Evolutionary conservation across 495 filamentous ascomycete genomes (phyloP), one percentile per base, ranked within the genome.

Genomic region (Lasiosphaeriaceae sp.): DNA sequence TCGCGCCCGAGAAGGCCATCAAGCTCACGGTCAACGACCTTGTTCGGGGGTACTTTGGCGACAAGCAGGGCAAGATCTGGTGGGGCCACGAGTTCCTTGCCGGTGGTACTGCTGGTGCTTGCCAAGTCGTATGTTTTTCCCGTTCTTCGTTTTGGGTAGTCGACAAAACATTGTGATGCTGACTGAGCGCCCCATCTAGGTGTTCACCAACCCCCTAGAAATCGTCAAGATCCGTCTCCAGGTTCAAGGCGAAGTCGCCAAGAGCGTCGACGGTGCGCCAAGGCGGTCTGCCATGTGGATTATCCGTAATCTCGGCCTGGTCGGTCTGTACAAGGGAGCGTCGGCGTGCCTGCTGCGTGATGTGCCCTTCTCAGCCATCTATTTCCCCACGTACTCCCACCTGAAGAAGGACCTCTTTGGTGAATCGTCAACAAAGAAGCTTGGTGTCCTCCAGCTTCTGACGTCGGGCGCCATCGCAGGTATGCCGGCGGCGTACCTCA

Each of bases 191-290:
- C 55, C 8, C 2, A 19, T 16, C 17, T 65, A 95, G 90, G 83
- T 96, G 57, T 96, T 96, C 74, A 96, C 92, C 63, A 98, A 97
- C 71, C 94, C 94, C 37, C 83, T 98, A 11, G 94, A 98, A 72
- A 98, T 98, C 66, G 94, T 98, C 71, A 98, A 98, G 80, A 98
- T 98, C 63, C 89, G 94, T 62, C 83, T 98, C 45, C 94, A 98
- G 73, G 90, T 97, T 9, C 94, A 98, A 77, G 94, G 94, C 58
- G 94, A 98, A 72, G 85, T 97, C 26, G 85, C 90, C 51, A 97
- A 96, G 77, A 89, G 77, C 24, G 86, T 92, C 5, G 90, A 95
- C 63, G 90, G 86, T 46, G 83, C 84, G 14, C 89, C 89, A 50
- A 88, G 87, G 66, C 88, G 94, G 53, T 96, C 91, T 14, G 94